These are phyloP conservation scores for Daldinia loculata DNA, from an alignment of 495 filamentous ascomycete genomes.

Conservation along the genomic window DNA sequence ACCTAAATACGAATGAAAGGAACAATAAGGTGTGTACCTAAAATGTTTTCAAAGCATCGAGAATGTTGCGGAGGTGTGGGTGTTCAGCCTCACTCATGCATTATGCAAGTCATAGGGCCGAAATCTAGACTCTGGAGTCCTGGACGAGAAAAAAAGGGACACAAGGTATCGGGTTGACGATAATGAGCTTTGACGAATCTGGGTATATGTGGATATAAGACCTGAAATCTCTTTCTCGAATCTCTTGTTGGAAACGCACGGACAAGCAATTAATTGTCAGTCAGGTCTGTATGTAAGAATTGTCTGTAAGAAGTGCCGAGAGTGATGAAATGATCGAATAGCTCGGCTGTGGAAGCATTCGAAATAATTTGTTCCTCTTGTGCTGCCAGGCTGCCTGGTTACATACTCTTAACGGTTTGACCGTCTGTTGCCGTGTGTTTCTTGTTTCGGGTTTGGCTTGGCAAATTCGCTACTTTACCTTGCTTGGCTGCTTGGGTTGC, in stretches of 20 bases:
- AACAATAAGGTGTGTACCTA: neutral
- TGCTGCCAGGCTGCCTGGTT: neutral
- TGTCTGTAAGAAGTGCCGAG: constrained; percentile 17
- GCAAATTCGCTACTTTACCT: constrained; percentile 10
- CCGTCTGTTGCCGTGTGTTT: constrained; percentile 32
- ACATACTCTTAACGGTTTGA: constrained; percentile 3
- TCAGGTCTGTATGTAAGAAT: too few species aligned
- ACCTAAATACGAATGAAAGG: constrained; percentile 18
- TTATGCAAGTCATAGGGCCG: constrained; percentile 26
- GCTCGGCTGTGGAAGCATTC: too few species aligned
- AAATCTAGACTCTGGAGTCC: neutral
- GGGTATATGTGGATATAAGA: neutral
- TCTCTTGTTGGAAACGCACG: neutral
- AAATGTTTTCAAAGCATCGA: constrained; percentile 8
- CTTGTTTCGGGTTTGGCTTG: constrained; percentile 39
- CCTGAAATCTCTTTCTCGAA: neutral
- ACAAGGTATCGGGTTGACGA: neutral
- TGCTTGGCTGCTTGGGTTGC: neutral
- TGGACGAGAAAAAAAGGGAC: neutral
- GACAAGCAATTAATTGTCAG: neutral
- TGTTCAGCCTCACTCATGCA: constrained; percentile 32
- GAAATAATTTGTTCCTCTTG: too few species aligned
- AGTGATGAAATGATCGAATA: neutral
- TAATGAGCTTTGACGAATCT: neutral
- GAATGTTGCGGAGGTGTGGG: constrained; percentile 14